Conservation (phyloP, 192 early-diverging fungal genomes). For the Coemansia sp. region DNA sequence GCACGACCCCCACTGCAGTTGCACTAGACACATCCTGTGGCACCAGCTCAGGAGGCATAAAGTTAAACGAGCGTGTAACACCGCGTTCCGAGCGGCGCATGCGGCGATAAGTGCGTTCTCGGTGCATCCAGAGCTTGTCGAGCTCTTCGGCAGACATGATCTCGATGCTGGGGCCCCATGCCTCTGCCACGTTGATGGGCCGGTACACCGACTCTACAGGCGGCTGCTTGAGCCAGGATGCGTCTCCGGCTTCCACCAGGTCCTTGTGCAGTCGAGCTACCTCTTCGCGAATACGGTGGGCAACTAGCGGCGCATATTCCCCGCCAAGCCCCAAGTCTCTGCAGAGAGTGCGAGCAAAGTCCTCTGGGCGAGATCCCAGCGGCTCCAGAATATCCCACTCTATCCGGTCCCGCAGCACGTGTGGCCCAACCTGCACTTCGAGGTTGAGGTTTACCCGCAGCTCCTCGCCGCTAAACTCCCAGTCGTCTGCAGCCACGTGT, state of each 20-base stretch:
- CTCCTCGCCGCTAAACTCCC: slow-evolving; percentile 39
- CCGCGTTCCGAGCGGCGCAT: slow-evolving; percentile 49
- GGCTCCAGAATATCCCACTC: slow-evolving; percentile 82
- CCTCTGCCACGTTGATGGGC: slow-evolving; percentile 38
- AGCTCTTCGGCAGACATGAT: slow-evolving; percentile 52
- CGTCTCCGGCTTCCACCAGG: slow-evolving; percentile 41
- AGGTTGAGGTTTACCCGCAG: slow-evolving; percentile 59
- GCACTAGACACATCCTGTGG: slow-evolving; percentile 20
- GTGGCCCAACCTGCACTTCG: slow-evolving; percentile 78
- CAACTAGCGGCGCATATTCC: slow-evolving; percentile 49
- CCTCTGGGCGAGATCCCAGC: slow-evolving; percentile 45
- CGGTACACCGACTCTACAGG: slow-evolving; percentile 46
- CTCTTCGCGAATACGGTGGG: slow-evolving; percentile 51
- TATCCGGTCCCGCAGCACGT: slow-evolving; percentile 81
- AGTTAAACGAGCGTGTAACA: slow-evolving; percentile 45
- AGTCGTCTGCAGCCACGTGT: slow-evolving; percentile 34
- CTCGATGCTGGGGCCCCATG: slow-evolving; percentile 52
- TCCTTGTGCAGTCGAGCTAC: slow-evolving; percentile 44
- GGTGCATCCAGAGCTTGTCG: slow-evolving; percentile 51
- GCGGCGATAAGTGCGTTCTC: slow-evolving; percentile 51
- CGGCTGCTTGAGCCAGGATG: slow-evolving; percentile 44
- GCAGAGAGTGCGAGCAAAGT: slow-evolving; percentile 48
- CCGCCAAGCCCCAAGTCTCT: slow-evolving; percentile 49
- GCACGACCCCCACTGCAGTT: slow-evolving; percentile 20
- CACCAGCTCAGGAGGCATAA: slow-evolving; percentile 45